phyloP scores from a whole-genome alignment of 2,329 filamentous ascomycete species.

The Alternaria gansuensis region DNA sequence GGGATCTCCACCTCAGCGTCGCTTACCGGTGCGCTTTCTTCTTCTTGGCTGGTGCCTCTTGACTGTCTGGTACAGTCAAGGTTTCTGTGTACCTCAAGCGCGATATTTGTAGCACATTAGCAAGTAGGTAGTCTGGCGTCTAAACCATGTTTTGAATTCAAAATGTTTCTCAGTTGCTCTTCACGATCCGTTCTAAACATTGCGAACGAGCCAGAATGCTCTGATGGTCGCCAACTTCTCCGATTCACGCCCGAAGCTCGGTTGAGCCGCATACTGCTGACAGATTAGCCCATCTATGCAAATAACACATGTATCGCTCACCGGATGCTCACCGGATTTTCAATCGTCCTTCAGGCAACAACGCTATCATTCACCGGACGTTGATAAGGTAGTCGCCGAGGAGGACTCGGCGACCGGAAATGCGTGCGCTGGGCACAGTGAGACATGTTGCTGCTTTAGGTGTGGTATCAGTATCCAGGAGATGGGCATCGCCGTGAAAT shows the following conservation, averaged over 20 bases:
- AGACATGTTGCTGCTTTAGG: not conserved
- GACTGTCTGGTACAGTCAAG: not conserved
- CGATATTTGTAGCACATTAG: not conserved
- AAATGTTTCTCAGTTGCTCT: too few species aligned
- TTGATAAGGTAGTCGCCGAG: not conserved
- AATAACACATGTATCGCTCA: not conserved
- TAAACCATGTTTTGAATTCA: rapidly evolving
- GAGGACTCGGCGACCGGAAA: not conserved
- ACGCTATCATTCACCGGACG: constrained; percentile 1
- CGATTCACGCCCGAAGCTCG: too few species aligned
- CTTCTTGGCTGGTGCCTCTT: not conserved
- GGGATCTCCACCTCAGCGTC: not conserved
- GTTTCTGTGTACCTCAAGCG: not conserved
- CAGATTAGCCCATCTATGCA: not conserved
- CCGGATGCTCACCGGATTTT: not conserved
- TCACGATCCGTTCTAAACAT: rapidly evolving
- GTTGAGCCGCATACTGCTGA: constrained; percentile 1
- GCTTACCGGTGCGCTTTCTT: too few species aligned
- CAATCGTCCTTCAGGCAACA: not conserved
- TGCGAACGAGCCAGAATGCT: not conserved
- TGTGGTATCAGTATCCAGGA: not conserved
- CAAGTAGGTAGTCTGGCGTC: not conserved
- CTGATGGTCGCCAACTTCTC: not conserved
- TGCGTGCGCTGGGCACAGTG: not conserved
- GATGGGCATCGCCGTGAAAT: not conserved